These are phyloP conservation scores for Exidia glandulosa DNA, from an alignment of 768 basidiomycete species.

Conservation along the genomic window DNA sequence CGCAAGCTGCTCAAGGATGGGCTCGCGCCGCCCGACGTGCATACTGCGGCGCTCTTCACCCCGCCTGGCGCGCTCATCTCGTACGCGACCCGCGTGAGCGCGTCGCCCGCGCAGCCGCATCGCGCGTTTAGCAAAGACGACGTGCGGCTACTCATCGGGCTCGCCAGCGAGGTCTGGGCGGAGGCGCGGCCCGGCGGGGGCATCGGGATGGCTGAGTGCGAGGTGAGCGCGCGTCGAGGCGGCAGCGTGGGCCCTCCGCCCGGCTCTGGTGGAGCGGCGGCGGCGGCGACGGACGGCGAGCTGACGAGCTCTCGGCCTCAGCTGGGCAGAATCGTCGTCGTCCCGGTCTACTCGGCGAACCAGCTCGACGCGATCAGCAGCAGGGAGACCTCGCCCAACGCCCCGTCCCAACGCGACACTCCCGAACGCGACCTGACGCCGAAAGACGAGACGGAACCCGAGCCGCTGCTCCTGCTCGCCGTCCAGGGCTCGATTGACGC, in stretches of 20 bases:
- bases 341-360: not conserved
- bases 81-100: conserved; percentile 29
- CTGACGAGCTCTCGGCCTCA: not conserved
- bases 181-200: not conserved
- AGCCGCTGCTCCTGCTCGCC: not conserved
- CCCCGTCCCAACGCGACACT: no score
- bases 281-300: not conserved
- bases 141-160: conserved; percentile 13
- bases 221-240: not conserved
- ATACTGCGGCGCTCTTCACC: conserved; percentile 62
- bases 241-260: not conserved
- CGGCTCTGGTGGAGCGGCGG: not conserved
- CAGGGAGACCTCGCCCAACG: not conserved
- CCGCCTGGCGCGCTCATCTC: conserved; percentile 67
- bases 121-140: not conserved
- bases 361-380: not conserved
- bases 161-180: not conserved
- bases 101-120: not conserved
- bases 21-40: conserved; percentile 43
- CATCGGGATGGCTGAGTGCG: not conserved
- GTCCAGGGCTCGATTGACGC: not conserved
- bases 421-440: not conserved
- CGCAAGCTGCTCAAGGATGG: conserved; percentile 55
- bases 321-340: not conserved
- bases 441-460: not conserved